Conservation (phyloP, 164 flowering plant genomes). For the Brasenia schreberi region DNA sequence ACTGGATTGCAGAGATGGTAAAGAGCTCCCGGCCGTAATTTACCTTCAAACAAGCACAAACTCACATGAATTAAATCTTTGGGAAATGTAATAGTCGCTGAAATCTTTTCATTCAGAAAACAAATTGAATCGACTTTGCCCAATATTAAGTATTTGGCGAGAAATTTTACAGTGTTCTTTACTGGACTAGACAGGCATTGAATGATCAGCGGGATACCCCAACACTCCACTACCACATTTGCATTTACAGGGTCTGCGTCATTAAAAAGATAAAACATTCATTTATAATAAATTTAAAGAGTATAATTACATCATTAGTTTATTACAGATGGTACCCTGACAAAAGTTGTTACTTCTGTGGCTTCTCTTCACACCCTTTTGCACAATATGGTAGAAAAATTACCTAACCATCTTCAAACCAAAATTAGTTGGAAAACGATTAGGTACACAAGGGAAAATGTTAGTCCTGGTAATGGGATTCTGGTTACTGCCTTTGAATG, state of each 20-base stretch:
- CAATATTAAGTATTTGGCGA: not conserved
- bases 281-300: not conserved
- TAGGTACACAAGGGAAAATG: too few species aligned
- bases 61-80: not conserved
- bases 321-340: too few species aligned
- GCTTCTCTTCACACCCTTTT: too few species aligned
- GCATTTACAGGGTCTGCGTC: constrained; percentile 62
- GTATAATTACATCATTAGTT: too few species aligned
- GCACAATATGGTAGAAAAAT: too few species aligned
- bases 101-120: not conserved
- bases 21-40: constrained; percentile 64
- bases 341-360: too few species aligned
- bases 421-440: too few species aligned
- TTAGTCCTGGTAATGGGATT: not conserved
- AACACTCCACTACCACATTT: constrained; percentile 36
- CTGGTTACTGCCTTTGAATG: not conserved
- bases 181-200: constrained; percentile 79
- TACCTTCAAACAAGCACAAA: constrained; percentile 27
- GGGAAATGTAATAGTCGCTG: not conserved
- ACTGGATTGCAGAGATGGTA: constrained; percentile 51
- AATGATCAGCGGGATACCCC: constrained; percentile 60
- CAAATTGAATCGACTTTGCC: not conserved
- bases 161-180: constrained; percentile 53
- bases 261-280: not conserved
- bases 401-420: too few species aligned